Evolutionary conservation across 805 yeast genomes (phyloP).

Genomic region (Suhomyces faveliae): DNA sequence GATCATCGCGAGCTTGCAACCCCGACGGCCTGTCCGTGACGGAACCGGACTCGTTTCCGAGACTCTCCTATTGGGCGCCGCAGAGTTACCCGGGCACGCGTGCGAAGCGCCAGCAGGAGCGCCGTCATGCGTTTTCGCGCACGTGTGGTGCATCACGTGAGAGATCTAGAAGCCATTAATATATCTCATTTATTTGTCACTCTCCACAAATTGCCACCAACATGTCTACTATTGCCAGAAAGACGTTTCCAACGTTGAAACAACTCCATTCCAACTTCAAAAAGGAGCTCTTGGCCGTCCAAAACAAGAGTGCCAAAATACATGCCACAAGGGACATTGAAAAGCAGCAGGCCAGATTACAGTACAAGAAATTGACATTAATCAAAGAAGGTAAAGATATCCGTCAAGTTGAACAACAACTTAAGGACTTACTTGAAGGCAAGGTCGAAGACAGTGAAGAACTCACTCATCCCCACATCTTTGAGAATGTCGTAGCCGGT

Average conservation of each 20-base stretch:
- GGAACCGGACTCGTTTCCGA: background rate
- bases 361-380: slow-evolving; percentile 48
- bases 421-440: slow-evolving; percentile 13
- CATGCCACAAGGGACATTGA: slow-evolving; percentile 41
- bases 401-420: slow-evolving; percentile 30
- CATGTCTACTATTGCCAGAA: slow-evolving; percentile 5
- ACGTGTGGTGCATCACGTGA: too few species aligned
- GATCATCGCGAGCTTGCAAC: slow-evolving; percentile 2
- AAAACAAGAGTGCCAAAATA: slow-evolving; percentile 33
- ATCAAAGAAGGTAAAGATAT: slow-evolving; percentile 36
- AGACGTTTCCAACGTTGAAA: slow-evolving; percentile 12
- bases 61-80: background rate
- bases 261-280: slow-evolving; percentile 25
- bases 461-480: slow-evolving; percentile 4
- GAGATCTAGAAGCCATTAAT: too few species aligned
- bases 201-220: too few species aligned
- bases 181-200: too few species aligned
- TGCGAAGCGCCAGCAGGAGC: background rate
- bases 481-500: slow-evolving; percentile 7
- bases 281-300: slow-evolving; percentile 40
- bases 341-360: slow-evolving; percentile 45
- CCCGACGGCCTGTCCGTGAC: slow-evolving; percentile 1
- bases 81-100: background rate
- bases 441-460: slow-evolving; percentile 7
- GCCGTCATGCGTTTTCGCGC: too few species aligned